Base-by-base conservation (phyloP, 148 eudicot genomes). In the Pharnaceum exiguum region DNA sequence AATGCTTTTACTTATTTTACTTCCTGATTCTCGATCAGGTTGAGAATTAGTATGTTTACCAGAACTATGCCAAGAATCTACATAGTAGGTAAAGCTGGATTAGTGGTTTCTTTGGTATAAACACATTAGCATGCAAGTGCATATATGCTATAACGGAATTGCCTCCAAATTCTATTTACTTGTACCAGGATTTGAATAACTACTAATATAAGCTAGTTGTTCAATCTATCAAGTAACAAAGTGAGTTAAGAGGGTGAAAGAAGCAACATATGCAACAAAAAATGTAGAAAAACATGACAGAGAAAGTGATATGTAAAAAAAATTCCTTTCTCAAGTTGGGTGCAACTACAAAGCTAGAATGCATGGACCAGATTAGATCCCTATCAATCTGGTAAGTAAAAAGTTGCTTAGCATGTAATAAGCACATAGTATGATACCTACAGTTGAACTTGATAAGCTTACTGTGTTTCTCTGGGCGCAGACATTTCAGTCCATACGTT, bases 311-410 rank as follows among this genome's bases (percentile, higher is more conserved):
- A 26, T 24, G 37, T 3, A 28, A 23, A 62, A 49, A n/a, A 36
- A 26, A 49, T 49, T 62, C 48, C 3, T 3, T 24, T 50, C 2
- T 18, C 31, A 52, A 53, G 8, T 21, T 44, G 24, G 46, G 15
- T 6, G 17, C 47, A 30, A 15, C 30, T 32, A 21, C 16, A 47
- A 40, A 40, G 10, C 46, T 63, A 36, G 30, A 9, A 52, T 50
- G 68, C 24, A 16, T 42, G 44, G 59, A 52, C 44, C 24, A 63
- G 59, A n/a, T 62, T 18, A 40, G 47, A 51, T 39, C 16, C 36
- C 10, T 47, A 17, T 9, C 23, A 45, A 8, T 45, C 32, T 4
- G 10, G 23, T 10, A 8, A 32, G 23, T 49, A 48, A 35, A 30
- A n/a, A n/a, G n/a, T n/a, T n/a, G n/a, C n/a, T n/a, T n/a, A n/a